phyloP scores from a whole-genome alignment of 345 rosid genomes.

The Salix suchowensis region DNA sequence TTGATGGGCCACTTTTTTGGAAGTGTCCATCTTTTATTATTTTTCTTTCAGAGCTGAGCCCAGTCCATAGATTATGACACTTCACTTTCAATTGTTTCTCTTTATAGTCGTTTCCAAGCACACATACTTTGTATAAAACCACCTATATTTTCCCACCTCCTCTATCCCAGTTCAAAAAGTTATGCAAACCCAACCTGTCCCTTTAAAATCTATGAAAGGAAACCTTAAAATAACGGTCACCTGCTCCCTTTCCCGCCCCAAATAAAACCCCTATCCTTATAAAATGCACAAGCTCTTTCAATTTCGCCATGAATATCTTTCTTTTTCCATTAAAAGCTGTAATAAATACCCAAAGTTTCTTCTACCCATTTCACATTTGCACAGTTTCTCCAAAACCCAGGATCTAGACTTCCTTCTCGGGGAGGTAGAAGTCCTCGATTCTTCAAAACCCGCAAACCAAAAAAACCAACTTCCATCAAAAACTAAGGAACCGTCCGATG shows the following conservation, averaged over 20 bases:
- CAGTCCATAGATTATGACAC: no score
- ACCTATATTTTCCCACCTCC: no score
- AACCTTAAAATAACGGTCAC: neutral
- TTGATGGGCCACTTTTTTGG: no score
- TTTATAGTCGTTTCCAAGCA: neutral
- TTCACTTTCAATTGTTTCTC: no score
- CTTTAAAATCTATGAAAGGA: neutral
- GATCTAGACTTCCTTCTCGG: conserved; percentile 13
- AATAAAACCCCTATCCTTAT: neutral
- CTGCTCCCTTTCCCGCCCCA: conserved; percentile 10
- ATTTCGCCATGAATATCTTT: conserved; percentile 16
- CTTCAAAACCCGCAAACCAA: conserved; percentile 24
- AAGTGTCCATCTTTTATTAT: no score
- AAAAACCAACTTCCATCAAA: conserved; percentile 1
- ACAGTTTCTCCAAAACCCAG: conserved; percentile 21
- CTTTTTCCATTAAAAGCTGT: conserved; percentile 6
- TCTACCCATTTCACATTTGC: conserved; percentile 25
- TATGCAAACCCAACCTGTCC: neutral
- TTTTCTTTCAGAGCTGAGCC: no score
- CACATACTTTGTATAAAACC: no score
- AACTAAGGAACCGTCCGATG: neutral
- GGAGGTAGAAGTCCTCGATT: conserved; percentile 18
- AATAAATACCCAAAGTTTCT: conserved; percentile 3
- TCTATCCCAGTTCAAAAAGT: no score
- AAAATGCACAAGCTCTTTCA: conserved; percentile 35